phyloP scores from a whole-genome alignment of 2,329 filamentous ascomycete genomes.

The Tolypocladium album region DNA sequence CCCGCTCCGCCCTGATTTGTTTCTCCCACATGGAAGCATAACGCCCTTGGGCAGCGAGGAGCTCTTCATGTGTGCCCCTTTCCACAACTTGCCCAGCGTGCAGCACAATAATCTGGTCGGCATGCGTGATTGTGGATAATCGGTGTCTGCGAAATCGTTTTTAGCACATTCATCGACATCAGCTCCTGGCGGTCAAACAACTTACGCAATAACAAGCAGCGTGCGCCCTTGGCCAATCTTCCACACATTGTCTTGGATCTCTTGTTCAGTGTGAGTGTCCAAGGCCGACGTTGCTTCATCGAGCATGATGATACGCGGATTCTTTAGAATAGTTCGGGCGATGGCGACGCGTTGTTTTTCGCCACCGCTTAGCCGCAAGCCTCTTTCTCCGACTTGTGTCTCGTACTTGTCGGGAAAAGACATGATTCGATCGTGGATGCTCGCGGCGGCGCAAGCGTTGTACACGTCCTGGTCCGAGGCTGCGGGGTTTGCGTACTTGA shows the following conservation, averaged over 20 bases:
- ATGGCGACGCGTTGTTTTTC: constrained; percentile 93
- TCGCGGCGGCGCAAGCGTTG: constrained; percentile 73
- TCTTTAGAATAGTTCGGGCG: constrained; percentile 83
- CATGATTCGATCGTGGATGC: constrained; percentile 87
- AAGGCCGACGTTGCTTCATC: constrained; percentile 89
- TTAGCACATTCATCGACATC: constrained; percentile 7
- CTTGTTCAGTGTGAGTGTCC: constrained; percentile 85
- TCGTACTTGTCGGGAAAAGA: constrained; percentile 80
- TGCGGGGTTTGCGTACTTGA: constrained; percentile 75
- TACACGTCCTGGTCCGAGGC: constrained; percentile 75
- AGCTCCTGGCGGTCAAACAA: constrained; percentile 8
- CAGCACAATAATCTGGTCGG: constrained; percentile 74
- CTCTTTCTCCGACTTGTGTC: constrained; percentile 85
- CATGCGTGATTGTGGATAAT: constrained; percentile 74
- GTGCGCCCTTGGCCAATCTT: constrained; percentile 78
- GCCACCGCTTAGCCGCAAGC: constrained; percentile 75
- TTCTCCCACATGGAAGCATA: constrained; percentile 86
- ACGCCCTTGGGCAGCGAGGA: constrained; percentile 58
- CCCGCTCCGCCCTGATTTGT: constrained; percentile 69
- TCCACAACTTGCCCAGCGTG: constrained; percentile 69
- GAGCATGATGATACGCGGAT: constrained; percentile 82
- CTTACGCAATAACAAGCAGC: constrained; percentile 86
- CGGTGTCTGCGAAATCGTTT: constrained; percentile 46
- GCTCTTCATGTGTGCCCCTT: constrained; percentile 66
- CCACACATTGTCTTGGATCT: constrained; percentile 79